Conservation (phyloP, 2,329 filamentous ascomycete genomes). For the Corniculantispora saksenae region DNA sequence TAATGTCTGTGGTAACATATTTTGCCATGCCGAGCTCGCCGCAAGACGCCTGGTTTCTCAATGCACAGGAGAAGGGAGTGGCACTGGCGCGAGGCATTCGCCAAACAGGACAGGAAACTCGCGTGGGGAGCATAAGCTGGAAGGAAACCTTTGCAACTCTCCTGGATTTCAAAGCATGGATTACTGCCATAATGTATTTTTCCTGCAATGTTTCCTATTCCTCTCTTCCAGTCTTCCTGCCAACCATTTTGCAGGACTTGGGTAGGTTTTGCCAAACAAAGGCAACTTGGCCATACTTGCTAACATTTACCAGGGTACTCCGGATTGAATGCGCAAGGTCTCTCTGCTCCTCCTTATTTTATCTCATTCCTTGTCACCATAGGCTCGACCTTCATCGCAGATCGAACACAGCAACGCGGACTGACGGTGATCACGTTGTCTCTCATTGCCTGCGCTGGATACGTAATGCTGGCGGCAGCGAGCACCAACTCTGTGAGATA, state of each 20-base stretch:
- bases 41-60: slow-evolving; percentile 31
- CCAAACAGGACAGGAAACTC: slow-evolving; percentile 24
- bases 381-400: slow-evolving; percentile 34
- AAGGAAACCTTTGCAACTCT: slow-evolving; percentile 37
- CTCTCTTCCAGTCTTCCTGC: slow-evolving; percentile 41
- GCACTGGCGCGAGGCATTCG: slow-evolving; percentile 27
- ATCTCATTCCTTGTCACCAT: slow-evolving; percentile 38
- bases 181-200: slow-evolving; percentile 36
- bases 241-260: slow-evolving; percentile 42
- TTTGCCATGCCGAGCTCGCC: slow-evolving; percentile 35
- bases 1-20: slow-evolving; percentile 31
- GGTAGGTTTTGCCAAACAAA: slow-evolving; percentile 20
- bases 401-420: slow-evolving; percentile 38
- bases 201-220: slow-evolving; percentile 41
- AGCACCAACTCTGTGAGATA: slow-evolving; percentile 34
- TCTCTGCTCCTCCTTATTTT: slow-evolving; percentile 44
- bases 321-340: slow-evolving; percentile 40
- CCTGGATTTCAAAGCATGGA: slow-evolving; percentile 33
- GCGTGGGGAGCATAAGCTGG: slow-evolving; percentile 25
- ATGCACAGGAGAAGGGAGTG: slow-evolving; percentile 28
- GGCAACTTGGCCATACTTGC: neutral
- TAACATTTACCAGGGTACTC: slow-evolving; percentile 30
- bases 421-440: slow-evolving; percentile 30
- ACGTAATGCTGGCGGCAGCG: slow-evolving; percentile 23
- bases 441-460: slow-evolving; percentile 31